phyloP scores from a whole-genome alignment of 1,284 basidiomycete species.

The Tylopilus sp. region DNA sequence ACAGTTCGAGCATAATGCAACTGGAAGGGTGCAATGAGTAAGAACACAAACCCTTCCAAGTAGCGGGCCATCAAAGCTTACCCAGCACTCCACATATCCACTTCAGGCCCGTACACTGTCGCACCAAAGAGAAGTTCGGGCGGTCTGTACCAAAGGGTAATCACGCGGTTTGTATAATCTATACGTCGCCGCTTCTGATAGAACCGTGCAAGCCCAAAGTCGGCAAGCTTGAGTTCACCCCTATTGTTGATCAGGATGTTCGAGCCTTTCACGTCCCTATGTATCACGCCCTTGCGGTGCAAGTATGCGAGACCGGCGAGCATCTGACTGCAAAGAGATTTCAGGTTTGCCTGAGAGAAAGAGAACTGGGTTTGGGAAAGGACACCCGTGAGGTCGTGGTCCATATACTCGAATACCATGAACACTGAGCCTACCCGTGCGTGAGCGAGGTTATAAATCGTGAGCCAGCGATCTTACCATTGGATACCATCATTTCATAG shows the following conservation, averaged over 20 bases:
- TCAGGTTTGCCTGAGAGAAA: conserved; percentile 86
- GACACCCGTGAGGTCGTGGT: conserved; percentile 96
- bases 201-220: conserved; percentile 97
- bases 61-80: conserved; percentile 32
- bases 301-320: conserved; percentile 90
- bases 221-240: conserved; percentile 93
- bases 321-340: conserved; percentile 95
- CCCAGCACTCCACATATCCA: conserved; percentile 99
- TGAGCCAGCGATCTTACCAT: conserved; percentile 54
- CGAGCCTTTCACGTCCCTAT: conserved; percentile 97
- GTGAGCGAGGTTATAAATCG: conserved; percentile 10
- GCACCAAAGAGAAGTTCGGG: conserved; percentile 95
- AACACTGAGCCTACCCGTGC: conserved; percentile 77
- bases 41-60: neutral
- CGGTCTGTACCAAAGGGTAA: conserved; percentile 98
- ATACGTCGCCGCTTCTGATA: conserved; percentile 87
- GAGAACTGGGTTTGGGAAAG: conserved; percentile 85
- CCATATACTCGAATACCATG: conserved; percentile 99
- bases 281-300: conserved; percentile 92
- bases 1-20: conserved; percentile 98
- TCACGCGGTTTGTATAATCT: conserved; percentile 98
- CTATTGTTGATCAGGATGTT: conserved; percentile 95
- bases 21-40: conserved; percentile 40
- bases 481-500: conserved; percentile 98
- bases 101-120: conserved; percentile 95